These are phyloP conservation scores for Periconia sp. DNA, from an alignment of 2,329 filamentous ascomycete genomes.

Conservation along the genomic window DNA sequence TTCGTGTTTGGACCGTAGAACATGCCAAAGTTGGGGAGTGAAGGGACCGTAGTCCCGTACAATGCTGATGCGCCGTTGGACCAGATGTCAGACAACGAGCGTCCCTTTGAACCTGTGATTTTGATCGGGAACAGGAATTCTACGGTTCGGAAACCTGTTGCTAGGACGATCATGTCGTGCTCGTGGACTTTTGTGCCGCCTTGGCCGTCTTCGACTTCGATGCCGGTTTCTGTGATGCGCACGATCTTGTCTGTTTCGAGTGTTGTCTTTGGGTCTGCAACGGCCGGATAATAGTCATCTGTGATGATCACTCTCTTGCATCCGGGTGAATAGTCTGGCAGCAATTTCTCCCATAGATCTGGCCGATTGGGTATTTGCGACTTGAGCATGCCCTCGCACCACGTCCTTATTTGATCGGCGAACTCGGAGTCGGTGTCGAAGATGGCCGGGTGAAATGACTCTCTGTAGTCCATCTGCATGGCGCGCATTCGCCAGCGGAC, in stretches of 20 bases:
- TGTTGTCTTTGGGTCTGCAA: conserved; percentile 54
- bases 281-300: conserved; percentile 62
- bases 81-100: conserved; percentile 60
- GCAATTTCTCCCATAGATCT: conserved; percentile 60
- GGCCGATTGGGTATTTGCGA: conserved; percentile 55
- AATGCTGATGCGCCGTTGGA: conserved; percentile 57
- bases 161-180: conserved; percentile 63
- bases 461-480: conserved; percentile 61
- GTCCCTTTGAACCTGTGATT: conserved; percentile 54
- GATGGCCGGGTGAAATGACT: conserved; percentile 54
- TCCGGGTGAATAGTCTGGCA: conserved; percentile 60
- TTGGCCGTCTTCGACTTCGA: conserved; percentile 51
- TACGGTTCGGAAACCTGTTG: conserved; percentile 65
- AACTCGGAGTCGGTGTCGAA: conserved; percentile 49
- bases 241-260: conserved; percentile 60
- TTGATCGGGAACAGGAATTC: conserved; percentile 66
- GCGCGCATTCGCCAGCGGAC: conserved; percentile 58
- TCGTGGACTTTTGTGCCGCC: conserved; percentile 42
- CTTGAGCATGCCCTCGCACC: conserved; percentile 50
- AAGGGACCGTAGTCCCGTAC: conserved; percentile 58
- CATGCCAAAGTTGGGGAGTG: conserved; percentile 63
- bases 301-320: conserved; percentile 62
- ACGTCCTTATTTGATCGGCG: conserved; percentile 49
- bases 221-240: conserved; percentile 53
- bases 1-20: conserved; percentile 65